phyloP scores from a whole-genome alignment of 164 flowering plant species.

The Nymphaea colorata region DNA sequence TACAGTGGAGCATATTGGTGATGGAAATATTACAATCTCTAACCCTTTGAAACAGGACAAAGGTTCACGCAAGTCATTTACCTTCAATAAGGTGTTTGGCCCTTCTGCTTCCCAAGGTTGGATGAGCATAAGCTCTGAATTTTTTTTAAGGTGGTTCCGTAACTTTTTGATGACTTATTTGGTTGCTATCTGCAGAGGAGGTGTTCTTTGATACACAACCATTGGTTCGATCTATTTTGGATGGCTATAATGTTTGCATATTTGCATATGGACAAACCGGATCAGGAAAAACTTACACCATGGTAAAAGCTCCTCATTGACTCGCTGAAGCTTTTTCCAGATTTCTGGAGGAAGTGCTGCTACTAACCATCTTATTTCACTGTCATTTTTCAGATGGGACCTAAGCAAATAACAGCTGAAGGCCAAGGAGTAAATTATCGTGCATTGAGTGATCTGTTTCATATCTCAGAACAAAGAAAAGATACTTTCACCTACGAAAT shows the following conservation, averaged over 20 bases:
- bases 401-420: conserved; percentile 69
- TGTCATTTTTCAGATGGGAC: conserved; percentile 54
- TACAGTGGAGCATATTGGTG: conserved; percentile 61
- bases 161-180: not conserved
- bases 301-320: conserved; percentile 35
- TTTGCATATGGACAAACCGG: conserved; percentile 99
- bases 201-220: conserved; percentile 90
- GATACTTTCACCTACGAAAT: conserved; percentile 72
- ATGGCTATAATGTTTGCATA: conserved; percentile 97
- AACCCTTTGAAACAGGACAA: conserved; percentile 68
- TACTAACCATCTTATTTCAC: no score
- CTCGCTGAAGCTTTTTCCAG: not conserved
- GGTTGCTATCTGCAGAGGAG: conserved; percentile 48
- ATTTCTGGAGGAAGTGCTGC: no score
- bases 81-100: conserved; percentile 93
- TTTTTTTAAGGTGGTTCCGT: not conserved
- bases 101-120: conserved; percentile 87
- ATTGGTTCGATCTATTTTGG: conserved; percentile 87
- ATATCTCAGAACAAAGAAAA: conserved; percentile 69
- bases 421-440: conserved; percentile 88
- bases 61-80: conserved; percentile 56
- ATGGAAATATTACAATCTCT: conserved; percentile 56
- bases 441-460: conserved; percentile 79
- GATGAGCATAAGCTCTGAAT: not conserved
- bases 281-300: conserved; percentile 91